These are phyloP conservation scores for Blastomyces emzantsi DNA, from an alignment of 2,329 filamentous ascomycete species.

Conservation along the genomic window DNA sequence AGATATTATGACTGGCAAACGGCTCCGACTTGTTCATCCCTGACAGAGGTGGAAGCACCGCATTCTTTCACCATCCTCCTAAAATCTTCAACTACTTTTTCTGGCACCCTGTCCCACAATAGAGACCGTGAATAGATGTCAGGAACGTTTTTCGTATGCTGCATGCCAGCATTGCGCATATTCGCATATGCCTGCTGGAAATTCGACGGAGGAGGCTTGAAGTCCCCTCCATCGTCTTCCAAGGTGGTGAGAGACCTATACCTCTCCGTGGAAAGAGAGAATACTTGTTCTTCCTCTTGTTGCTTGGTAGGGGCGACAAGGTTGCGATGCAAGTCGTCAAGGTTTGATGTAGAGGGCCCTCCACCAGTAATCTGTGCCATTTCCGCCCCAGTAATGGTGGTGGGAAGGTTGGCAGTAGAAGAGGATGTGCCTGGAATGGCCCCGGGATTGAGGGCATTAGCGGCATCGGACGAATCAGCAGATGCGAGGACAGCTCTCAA, in stretches of 20 bases:
- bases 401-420: constrained; percentile 22
- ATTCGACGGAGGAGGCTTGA: constrained; percentile 33
- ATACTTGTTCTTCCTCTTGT: constrained; percentile 80
- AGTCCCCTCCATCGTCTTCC: constrained; percentile 40
- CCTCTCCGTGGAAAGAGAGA: constrained; percentile 74
- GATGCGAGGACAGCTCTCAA: constrained; percentile 39
- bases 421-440: constrained; percentile 20
- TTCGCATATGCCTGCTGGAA: constrained; percentile 60
- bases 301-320: constrained; percentile 70
- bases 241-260: constrained; percentile 78
- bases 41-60: constrained; percentile 31
- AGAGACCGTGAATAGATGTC: constrained; percentile 90
- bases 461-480: constrained; percentile 33
- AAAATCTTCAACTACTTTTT: constrained; percentile 86
- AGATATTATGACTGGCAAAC: constrained; percentile 12
- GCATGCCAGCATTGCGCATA: constrained; percentile 61
- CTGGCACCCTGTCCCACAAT: constrained; percentile 88
- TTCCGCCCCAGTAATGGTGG: constrained; percentile 31
- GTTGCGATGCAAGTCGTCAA: constrained; percentile 58
- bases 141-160: constrained; percentile 56
- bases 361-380: constrained; percentile 33
- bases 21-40: constrained; percentile 23
- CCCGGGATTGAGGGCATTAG: constrained; percentile 43
- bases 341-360: constrained; percentile 29
- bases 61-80: constrained; percentile 80